Evolutionary conservation across 164 flowering plant species (phyloP).

Genomic region (Annona squamosa): DNA sequence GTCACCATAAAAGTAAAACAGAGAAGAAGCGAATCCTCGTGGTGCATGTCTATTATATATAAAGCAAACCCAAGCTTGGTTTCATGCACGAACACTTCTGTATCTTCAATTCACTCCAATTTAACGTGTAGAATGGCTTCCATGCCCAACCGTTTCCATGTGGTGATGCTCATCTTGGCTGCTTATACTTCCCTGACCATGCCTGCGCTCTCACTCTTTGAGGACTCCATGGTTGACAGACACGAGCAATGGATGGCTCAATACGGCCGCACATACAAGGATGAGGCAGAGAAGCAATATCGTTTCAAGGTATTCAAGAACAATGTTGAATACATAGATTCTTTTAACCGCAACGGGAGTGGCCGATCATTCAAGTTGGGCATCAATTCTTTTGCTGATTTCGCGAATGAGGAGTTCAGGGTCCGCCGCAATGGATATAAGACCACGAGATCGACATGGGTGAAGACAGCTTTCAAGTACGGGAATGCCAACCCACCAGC

Average conservation of each 20-base stretch:
- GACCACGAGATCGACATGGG: neutral
- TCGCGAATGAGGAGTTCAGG: constrained; percentile 12
- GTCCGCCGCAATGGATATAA: neutral
- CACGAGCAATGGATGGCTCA: constrained; percentile 3
- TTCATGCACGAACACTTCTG: neutral
- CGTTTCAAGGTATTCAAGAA: neutral
- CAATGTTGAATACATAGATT: constrained; percentile 4
- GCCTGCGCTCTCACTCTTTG: neutral
- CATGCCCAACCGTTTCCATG: neutral
- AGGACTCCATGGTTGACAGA: neutral
- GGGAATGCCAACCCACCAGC: constrained; percentile 14
- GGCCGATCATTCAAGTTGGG: neutral
- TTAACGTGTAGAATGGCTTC: neutral
- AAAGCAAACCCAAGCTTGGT: neutral
- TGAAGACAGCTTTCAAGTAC: constrained; percentile 6
- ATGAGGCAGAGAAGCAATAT: neutral
- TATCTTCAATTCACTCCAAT: neutral
- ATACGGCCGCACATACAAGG: neutral
- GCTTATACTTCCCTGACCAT: constrained; percentile 10
- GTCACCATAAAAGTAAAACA: no score
- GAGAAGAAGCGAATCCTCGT: neutral
- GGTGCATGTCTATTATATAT: neutral
- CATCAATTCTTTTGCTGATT: constrained; percentile 5
- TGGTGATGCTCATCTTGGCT: constrained; percentile 1
- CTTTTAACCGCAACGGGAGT: constrained; percentile 3